Evolutionary conservation across 2,329 filamentous ascomycete species (phyloP).

Genomic region (Diaporthe capsici): DNA sequence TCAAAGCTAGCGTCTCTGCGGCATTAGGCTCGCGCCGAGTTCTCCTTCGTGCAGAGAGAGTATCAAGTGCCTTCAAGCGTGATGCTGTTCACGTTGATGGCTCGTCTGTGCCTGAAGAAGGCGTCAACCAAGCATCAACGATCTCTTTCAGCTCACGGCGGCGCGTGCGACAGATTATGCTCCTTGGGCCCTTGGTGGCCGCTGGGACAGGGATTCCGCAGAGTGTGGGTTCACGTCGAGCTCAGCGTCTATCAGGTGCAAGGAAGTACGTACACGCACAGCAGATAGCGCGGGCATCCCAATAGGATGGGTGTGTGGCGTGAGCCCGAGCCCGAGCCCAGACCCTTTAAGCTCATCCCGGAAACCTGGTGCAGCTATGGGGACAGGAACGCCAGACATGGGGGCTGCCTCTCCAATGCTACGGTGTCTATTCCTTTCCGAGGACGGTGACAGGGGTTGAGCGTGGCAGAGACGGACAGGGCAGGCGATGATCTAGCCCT

Average conservation of each 20-base stretch:
- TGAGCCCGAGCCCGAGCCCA: constrained; percentile 41
- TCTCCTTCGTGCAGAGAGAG: not conserved
- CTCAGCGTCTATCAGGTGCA: constrained; percentile 4
- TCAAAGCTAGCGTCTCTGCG: constrained; percentile 22
- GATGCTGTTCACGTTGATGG: not conserved
- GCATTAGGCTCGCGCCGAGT: constrained; percentile 1
- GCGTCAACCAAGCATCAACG: not conserved
- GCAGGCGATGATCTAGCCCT: constrained; percentile 26
- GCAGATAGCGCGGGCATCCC: constrained; percentile 26
- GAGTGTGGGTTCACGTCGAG: constrained; percentile 18
- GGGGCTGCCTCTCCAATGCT: constrained; percentile 30
- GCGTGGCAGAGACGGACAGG: constrained; percentile 23
- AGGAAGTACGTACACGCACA: constrained; percentile 12
- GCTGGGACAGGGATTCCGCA: not conserved
- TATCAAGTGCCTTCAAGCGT: not conserved
- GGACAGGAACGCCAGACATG: constrained; percentile 37
- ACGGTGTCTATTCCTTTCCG: constrained; percentile 34
- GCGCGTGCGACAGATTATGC: constrained; percentile 20
- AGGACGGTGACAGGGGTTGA: constrained; percentile 23
- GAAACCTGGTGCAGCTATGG: constrained; percentile 44
- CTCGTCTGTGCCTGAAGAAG: constrained; percentile 21
- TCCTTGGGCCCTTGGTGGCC: constrained; percentile 13
- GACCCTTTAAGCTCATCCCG: constrained; percentile 45
- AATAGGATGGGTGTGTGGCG: constrained; percentile 31
- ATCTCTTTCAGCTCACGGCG: constrained; percentile 9